These are phyloP conservation scores for Blastobotrys indianensis DNA, from an alignment of 1,139 yeast species.

Conservation along the genomic window DNA sequence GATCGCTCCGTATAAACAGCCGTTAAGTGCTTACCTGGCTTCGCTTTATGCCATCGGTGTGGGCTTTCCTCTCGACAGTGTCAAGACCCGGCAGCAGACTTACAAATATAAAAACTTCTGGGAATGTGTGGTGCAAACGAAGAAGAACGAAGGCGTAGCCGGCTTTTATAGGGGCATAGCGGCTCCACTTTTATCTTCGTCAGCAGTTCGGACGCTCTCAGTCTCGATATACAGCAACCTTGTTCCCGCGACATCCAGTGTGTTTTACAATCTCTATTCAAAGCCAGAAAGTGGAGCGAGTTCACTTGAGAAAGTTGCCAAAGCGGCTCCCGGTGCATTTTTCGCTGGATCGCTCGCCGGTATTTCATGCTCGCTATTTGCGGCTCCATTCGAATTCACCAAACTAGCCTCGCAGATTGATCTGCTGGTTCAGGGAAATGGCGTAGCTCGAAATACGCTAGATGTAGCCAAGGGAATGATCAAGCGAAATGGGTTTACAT, in stretches of 20 bases:
- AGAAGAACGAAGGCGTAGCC: slow-evolving; percentile 53
- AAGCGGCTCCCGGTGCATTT: slow-evolving; percentile 62
- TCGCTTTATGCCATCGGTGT: slow-evolving; percentile 61
- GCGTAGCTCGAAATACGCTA: slow-evolving; percentile 33
- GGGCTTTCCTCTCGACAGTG: slow-evolving; percentile 82
- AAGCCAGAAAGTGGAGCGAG: slow-evolving; percentile 16
- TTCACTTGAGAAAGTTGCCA: slow-evolving; percentile 31
- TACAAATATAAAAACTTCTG: slow-evolving; percentile 54
- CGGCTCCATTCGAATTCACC: slow-evolving; percentile 83
- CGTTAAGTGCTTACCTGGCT: slow-evolving; percentile 55
- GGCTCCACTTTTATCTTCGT: slow-evolving; percentile 28
- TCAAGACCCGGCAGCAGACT: slow-evolving; percentile 82
- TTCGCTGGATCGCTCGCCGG: slow-evolving; percentile 66
- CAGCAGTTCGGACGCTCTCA: slow-evolving; percentile 34
- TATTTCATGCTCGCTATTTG: slow-evolving; percentile 54
- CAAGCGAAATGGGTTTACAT: slow-evolving; percentile 51
- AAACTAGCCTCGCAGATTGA: slow-evolving; percentile 74
- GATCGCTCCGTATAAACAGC: slow-evolving; percentile 52
- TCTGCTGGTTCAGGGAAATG: slow-evolving; percentile 27
- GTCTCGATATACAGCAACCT: slow-evolving; percentile 58
- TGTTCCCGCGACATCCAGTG: slow-evolving; percentile 41
- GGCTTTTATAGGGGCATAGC: slow-evolving; percentile 72
- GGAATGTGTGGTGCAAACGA: slow-evolving; percentile 56
- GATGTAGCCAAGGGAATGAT: slow-evolving; percentile 49
- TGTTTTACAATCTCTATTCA: slow-evolving; percentile 22